These are phyloP conservation scores for Naganishia sp. DNA, from an alignment of 1,284 basidiomycete genomes.

Conservation along the genomic window DNA sequence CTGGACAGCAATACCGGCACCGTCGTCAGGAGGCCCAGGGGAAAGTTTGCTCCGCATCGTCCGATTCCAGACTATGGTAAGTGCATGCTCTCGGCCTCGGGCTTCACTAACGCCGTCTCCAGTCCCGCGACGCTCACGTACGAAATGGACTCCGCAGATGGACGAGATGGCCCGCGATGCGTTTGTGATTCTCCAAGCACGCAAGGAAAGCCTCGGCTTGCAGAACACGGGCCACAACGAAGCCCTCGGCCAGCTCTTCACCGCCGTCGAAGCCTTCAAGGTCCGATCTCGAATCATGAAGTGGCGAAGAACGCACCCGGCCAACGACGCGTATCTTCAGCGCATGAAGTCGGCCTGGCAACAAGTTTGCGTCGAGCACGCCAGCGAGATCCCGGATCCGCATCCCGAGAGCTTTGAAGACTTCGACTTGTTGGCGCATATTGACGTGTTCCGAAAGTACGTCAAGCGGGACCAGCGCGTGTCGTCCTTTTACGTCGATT, in stretches of 20 bases:
- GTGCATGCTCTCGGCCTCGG: background rate
- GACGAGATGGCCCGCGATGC: constrained; percentile 32
- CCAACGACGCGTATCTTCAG: constrained; percentile 27
- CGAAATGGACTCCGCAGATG: constrained; percentile 27
- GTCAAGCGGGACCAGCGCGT: constrained; percentile 26
- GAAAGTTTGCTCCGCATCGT: background rate
- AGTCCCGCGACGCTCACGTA: constrained; percentile 2
- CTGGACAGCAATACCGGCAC: background rate
- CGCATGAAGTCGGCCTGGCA: constrained; percentile 18
- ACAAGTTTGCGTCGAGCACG: constrained; percentile 25
- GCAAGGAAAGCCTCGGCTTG: constrained; percentile 13
- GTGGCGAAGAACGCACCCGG: constrained; percentile 14
- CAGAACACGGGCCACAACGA: constrained; percentile 14
- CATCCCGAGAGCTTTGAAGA: constrained; percentile 23
- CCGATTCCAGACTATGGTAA: constrained; percentile 2
- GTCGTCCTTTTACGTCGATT: background rate
- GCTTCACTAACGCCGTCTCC: background rate
- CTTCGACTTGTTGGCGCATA: constrained; percentile 25
- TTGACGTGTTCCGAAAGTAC: constrained; percentile 22
- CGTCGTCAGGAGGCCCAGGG: constrained; percentile 2
- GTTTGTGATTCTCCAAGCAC: constrained; percentile 17
- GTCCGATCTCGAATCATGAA: constrained; percentile 12
- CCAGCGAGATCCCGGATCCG: constrained; percentile 21
- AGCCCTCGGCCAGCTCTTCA: constrained; percentile 25
- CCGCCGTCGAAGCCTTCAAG: constrained; percentile 15